phyloP scores from a whole-genome alignment of 495 filamentous ascomycete genomes.

The Daldinia decipiens region DNA sequence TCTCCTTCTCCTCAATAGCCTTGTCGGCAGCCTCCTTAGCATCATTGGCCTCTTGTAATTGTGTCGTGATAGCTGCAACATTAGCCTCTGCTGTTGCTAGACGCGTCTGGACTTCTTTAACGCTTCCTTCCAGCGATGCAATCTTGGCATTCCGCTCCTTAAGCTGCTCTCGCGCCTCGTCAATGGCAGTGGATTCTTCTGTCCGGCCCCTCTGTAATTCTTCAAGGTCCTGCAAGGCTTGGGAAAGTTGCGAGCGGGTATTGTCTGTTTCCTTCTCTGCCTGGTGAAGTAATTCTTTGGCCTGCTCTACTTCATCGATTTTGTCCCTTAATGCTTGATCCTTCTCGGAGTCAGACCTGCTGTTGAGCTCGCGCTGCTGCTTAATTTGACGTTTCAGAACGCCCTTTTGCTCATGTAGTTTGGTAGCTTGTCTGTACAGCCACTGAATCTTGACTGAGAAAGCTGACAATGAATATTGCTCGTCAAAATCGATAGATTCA shows the following conservation, averaged over 20 bases:
- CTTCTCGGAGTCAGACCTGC: constrained; percentile 68
- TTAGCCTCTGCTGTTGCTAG: constrained; percentile 49
- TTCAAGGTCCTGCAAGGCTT: constrained; percentile 65
- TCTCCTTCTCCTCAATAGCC: constrained; percentile 52
- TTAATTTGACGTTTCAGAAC: constrained; percentile 89
- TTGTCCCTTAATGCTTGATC: constrained; percentile 63
- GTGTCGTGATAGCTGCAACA: constrained; percentile 48
- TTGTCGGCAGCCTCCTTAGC: constrained; percentile 50
- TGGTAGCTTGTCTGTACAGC: constrained; percentile 70
- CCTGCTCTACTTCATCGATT: constrained; percentile 64
- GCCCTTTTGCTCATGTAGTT: constrained; percentile 83
- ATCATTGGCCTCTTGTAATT: constrained; percentile 51
- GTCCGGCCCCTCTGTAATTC: constrained; percentile 50
- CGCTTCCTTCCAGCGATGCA: constrained; percentile 56
- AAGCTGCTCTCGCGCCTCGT: constrained; percentile 60
- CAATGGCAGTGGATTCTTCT: constrained; percentile 51
- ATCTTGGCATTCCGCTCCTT: constrained; percentile 60
- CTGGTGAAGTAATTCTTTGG: constrained; percentile 59
- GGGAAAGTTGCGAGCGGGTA: constrained; percentile 56
- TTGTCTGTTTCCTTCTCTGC: constrained; percentile 60
- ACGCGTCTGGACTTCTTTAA: constrained; percentile 53
- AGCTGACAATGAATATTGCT: constrained; percentile 71
- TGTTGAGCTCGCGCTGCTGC: constrained; percentile 90
- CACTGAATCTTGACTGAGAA: constrained; percentile 82
- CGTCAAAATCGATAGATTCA: constrained; percentile 61